phyloP scores from a whole-genome alignment of 2,329 filamentous ascomycete genomes.

The Fusarium falciforme region DNA sequence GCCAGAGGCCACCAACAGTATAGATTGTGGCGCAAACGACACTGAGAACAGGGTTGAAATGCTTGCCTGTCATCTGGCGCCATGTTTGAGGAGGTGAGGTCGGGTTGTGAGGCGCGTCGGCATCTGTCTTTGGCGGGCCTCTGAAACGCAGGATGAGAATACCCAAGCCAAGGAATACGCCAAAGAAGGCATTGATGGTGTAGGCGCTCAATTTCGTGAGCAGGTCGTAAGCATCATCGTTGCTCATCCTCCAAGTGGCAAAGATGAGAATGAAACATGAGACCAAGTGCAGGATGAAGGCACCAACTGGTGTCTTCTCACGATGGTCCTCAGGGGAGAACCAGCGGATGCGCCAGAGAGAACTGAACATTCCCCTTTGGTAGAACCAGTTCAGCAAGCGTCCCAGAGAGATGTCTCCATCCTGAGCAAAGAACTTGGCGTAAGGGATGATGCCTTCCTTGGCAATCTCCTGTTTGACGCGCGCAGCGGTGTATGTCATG shows the following conservation, averaged over 20 bases:
- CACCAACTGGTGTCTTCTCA: slow-evolving; percentile 52
- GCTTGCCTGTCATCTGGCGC: slow-evolving; percentile 47
- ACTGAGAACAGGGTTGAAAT: slow-evolving; percentile 47
- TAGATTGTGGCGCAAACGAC: slow-evolving; percentile 47
- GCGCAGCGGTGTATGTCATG: slow-evolving; percentile 66
- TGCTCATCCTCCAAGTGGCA: slow-evolving; percentile 45
- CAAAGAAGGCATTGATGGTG: slow-evolving; percentile 50
- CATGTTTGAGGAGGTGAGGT: slow-evolving; percentile 38
- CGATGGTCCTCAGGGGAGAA: slow-evolving; percentile 49
- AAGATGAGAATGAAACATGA: slow-evolving; percentile 51
- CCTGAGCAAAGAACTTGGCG: slow-evolving; percentile 59
- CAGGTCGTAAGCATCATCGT: slow-evolving; percentile 45
- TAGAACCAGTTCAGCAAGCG: slow-evolving; percentile 48
- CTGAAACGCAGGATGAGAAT: slow-evolving; percentile 51
- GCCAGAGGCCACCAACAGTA: slow-evolving; percentile 47
- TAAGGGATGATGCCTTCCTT: slow-evolving; percentile 67
- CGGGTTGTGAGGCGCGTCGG: slow-evolving; percentile 19
- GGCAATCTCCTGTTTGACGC: slow-evolving; percentile 70
- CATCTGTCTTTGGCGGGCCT: slow-evolving; percentile 46
- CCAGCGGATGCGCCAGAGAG: slow-evolving; percentile 43
- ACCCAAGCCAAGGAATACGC: slow-evolving; percentile 48
- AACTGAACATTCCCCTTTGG: slow-evolving; percentile 45
- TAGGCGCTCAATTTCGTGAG: slow-evolving; percentile 50
- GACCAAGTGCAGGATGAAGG: slow-evolving; percentile 49
- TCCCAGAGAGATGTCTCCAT: slow-evolving; percentile 50